Evolutionary conservation across 2,329 filamentous ascomycete species (phyloP).

Genomic region (Nigrograna mackinnonii): DNA sequence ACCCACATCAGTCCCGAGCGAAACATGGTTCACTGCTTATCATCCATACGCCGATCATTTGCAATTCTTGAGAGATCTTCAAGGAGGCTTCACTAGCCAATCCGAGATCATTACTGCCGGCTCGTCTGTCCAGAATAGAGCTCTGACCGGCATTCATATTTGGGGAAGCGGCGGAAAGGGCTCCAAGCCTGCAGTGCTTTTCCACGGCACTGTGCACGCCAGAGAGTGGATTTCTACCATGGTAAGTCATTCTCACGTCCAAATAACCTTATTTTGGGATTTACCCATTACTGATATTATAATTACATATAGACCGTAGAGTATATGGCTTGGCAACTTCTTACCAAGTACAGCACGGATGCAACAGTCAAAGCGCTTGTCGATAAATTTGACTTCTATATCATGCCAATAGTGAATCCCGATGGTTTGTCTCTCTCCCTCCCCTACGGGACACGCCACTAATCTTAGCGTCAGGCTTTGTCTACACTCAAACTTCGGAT

Average conservation of each 20-base stretch:
- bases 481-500: slow-evolving; percentile 42
- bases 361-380: slow-evolving; percentile 35
- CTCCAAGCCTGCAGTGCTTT: slow-evolving; percentile 37
- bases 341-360: slow-evolving; percentile 37
- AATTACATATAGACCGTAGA: slow-evolving; percentile 14
- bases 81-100: slow-evolving; percentile 32
- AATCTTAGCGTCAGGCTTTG: slow-evolving; percentile 35
- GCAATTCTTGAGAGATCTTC: slow-evolving; percentile 35
- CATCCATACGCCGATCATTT: slow-evolving; percentile 39
- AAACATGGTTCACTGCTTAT: slow-evolving; percentile 41
- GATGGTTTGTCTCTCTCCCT: slow-evolving; percentile 13
- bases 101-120: slow-evolving; percentile 38
- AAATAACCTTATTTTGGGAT: too few relatives aligned
- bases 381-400: slow-evolving; percentile 42
- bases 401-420: slow-evolving; percentile 23
- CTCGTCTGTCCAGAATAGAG: slow-evolving; percentile 34
- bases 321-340: slow-evolving; percentile 38
- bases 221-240: slow-evolving; percentile 41
- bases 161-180: slow-evolving; percentile 41
- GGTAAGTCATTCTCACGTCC: slow-evolving; percentile 15
- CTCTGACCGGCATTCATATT: slow-evolving; percentile 40
- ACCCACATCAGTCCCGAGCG: slow-evolving; percentile 29
- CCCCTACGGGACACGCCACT: slow-evolving; percentile 19
- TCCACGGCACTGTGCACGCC: slow-evolving; percentile 36
- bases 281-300: not conserved